Percentiles rank a stretch among this genome's conserved stretches.
These are phyloP conservation scores for Cyberlindnera galapagoensis DNA, from an alignment of 805 yeast species.

Conservation along the genomic window DNA sequence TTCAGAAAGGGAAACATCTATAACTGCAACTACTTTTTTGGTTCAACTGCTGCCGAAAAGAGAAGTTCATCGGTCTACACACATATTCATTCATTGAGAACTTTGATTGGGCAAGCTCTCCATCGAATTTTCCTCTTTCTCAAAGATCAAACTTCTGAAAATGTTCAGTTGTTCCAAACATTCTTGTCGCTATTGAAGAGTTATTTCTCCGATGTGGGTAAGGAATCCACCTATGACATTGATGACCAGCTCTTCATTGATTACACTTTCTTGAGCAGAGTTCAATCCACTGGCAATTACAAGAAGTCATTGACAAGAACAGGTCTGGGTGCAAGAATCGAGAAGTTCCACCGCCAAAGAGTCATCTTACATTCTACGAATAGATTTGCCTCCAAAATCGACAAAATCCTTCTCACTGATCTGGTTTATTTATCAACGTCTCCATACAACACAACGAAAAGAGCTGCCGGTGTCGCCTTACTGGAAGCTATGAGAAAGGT, in stretches of 20 bases:
- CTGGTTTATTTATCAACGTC: constrained; percentile 61
- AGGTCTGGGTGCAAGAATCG: constrained; percentile 67
- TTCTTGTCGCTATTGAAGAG: constrained; percentile 58
- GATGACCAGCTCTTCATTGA: constrained; percentile 49
- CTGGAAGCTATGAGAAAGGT: constrained; percentile 65
- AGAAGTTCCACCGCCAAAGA: constrained; percentile 69
- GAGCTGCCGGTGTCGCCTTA: constrained; percentile 62
- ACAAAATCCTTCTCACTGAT: constrained; percentile 56
- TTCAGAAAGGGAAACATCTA: constrained; percentile 57
- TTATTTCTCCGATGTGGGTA: constrained; percentile 79
- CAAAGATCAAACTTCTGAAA: constrained; percentile 46
- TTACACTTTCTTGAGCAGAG: constrained; percentile 47
- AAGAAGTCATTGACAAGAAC: constrained; percentile 72
- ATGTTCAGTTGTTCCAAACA: constrained; percentile 54
- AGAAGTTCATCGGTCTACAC: constrained; percentile 35
- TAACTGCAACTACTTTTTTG: constrained; percentile 60
- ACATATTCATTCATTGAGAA: constrained; percentile 54
- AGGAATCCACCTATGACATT: constrained; percentile 53
- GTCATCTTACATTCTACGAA: constrained; percentile 65
- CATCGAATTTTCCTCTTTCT: constrained; percentile 51
- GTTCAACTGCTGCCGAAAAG: constrained; percentile 42
- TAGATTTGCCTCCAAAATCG: constrained; percentile 62
- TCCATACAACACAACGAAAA: constrained; percentile 60
- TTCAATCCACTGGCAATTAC: constrained; percentile 58
- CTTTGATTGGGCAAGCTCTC: constrained; percentile 53